Evolutionary conservation across 192 early-diverging fungal genomes (phyloP).

Genomic region (Linnemannia hyalina): DNA sequence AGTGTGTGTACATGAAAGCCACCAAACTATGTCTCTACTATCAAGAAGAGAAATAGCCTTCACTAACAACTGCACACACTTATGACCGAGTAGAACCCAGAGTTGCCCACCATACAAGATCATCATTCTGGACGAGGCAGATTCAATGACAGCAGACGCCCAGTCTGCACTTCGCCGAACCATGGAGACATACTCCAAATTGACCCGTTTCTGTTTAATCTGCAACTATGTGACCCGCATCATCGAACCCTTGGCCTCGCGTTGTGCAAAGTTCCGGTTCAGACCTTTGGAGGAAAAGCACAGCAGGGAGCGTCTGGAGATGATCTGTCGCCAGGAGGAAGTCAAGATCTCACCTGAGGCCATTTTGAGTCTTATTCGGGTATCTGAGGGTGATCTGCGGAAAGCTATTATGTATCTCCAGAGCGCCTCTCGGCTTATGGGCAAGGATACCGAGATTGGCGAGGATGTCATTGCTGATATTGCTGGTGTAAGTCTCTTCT

Average conservation of each 20-base stretch:
- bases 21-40: not conserved
- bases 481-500: conserved; percentile 72
- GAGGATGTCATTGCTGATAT: conserved; percentile 78
- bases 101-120: conserved; percentile 93
- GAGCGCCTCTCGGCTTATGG: conserved; percentile 76
- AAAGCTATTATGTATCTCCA: conserved; percentile 94
- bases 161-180: conserved; percentile 93
- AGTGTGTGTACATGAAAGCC: not conserved
- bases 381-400: conserved; percentile 91
- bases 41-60: not conserved
- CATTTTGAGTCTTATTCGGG: conserved; percentile 59
- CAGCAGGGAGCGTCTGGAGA: conserved; percentile 69
- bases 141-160: conserved; percentile 96
- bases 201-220: conserved; percentile 95
- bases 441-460: conserved; percentile 63
- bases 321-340: conserved; percentile 77
- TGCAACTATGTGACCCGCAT: conserved; percentile 93
- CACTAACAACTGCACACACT: conserved; percentile 15
- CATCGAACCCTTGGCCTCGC: conserved; percentile 93
- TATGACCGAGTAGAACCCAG: conserved; percentile 29
- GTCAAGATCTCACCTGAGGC: conserved; percentile 72
- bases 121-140: conserved; percentile 97
- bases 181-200: conserved; percentile 94
- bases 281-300: conserved; percentile 78
- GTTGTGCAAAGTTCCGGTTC: conserved; percentile 98